These are phyloP conservation scores for Alternaria viburni DNA, from an alignment of 2,329 filamentous ascomycete species.

Conservation along the genomic window DNA sequence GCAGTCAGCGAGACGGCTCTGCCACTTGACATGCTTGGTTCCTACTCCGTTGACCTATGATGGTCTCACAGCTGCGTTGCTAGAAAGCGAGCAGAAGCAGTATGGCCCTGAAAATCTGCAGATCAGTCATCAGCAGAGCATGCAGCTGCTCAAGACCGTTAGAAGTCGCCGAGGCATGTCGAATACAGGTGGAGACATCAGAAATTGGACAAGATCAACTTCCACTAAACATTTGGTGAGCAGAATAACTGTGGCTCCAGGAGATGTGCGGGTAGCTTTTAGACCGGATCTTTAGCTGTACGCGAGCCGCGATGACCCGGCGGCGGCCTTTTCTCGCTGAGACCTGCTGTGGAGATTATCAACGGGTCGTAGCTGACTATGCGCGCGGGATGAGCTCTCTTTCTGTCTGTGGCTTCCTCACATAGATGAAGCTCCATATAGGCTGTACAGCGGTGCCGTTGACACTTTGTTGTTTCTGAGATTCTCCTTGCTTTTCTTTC, in stretches of 20 bases:
- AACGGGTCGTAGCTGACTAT: neutral
- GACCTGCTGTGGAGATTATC: neutral
- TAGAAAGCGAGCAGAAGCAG: neutral
- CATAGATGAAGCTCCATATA: neutral
- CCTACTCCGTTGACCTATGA: neutral
- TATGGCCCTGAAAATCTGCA: neutral
- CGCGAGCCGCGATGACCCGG: neutral
- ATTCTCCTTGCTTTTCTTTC: neutral
- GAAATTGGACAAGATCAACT: neutral
- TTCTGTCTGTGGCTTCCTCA: neutral
- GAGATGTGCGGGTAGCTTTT: neutral
- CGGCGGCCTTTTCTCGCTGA: neutral
- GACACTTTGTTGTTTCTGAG: neutral
- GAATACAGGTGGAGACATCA: neutral
- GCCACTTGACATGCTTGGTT: neutral
- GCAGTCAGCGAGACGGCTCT: neutral
- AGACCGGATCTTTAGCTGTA: neutral
- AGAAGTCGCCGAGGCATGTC: neutral
- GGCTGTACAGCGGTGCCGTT: neutral
- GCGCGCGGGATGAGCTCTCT: neutral
- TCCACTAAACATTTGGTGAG: neutral
- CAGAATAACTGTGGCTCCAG: neutral
- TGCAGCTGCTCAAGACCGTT: neutral
- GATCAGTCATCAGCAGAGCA: neutral
- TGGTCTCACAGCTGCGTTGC: neutral